phyloP scores from a whole-genome alignment of 257 asterid genomes.

The Przewalskia tangutica region DNA sequence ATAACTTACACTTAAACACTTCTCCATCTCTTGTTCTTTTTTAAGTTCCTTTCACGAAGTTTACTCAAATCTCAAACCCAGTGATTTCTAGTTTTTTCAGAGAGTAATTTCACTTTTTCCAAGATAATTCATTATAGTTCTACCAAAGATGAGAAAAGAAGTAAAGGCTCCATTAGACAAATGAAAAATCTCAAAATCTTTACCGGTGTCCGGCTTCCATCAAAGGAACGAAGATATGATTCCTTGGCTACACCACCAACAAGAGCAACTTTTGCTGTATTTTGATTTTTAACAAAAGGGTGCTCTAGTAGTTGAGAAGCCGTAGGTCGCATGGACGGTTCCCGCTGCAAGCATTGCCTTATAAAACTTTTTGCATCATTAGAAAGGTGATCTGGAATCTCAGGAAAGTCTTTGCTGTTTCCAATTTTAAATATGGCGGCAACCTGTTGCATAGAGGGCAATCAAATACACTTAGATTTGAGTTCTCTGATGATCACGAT shows the following conservation, averaged over 20 bases:
- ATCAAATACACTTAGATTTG: background rate
- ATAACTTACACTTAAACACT: background rate
- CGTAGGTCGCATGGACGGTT: slow-evolving; percentile 71
- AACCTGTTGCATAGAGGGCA: slow-evolving; percentile 40
- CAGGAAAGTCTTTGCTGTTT: slow-evolving; percentile 87
- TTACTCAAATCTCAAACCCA: background rate
- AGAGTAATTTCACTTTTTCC: background rate
- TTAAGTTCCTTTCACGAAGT: background rate
- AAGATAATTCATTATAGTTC: background rate
- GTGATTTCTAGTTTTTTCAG: background rate
- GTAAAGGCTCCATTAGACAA: background rate
- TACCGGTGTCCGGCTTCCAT: slow-evolving; percentile 89
- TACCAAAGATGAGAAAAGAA: background rate
- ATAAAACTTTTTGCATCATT: slow-evolving; percentile 64
- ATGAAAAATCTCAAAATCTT: slow-evolving; percentile 6
- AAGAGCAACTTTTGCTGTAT: slow-evolving; percentile 39
- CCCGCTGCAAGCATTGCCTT: slow-evolving; percentile 77
- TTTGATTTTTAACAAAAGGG: slow-evolving; percentile 77
- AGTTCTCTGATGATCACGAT: background rate
- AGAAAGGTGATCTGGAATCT: slow-evolving; percentile 78
- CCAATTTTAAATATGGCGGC: slow-evolving; percentile 98
- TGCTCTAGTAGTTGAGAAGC: slow-evolving; percentile 62
- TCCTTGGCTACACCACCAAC: slow-evolving; percentile 47
- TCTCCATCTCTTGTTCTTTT: background rate
- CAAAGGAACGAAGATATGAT: slow-evolving; percentile 66